Evolutionary conservation across 768 basidiomycete species (phyloP).

Genomic region (Hebeloma cylindrosporum): DNA sequence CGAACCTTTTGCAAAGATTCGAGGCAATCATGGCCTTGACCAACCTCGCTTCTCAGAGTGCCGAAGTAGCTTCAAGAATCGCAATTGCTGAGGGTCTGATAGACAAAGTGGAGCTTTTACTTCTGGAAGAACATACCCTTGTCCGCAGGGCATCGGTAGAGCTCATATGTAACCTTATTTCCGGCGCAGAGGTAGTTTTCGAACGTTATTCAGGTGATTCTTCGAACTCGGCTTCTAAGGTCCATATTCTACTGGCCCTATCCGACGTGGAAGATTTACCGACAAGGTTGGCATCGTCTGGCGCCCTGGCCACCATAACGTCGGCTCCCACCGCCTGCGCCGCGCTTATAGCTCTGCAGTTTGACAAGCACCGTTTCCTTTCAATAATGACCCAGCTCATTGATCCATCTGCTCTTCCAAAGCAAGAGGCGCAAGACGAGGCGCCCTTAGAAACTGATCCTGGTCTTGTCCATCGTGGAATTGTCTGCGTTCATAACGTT

Average conservation of each 20-base stretch:
- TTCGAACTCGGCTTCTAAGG: slow-evolving; percentile 49
- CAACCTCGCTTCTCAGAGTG: slow-evolving; percentile 81
- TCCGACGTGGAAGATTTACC: slow-evolving; percentile 83
- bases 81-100: slow-evolving; percentile 60
- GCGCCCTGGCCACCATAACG: slow-evolving; percentile 82
- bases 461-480: slow-evolving; percentile 75
- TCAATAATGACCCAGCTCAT: slow-evolving; percentile 66
- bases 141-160: slow-evolving; percentile 88
- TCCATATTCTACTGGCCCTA: slow-evolving; percentile 82
- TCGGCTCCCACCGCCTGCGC: slow-evolving; percentile 58
- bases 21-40: slow-evolving; percentile 96
- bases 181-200: slow-evolving; percentile 74
- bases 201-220: slow-evolving; percentile 61
- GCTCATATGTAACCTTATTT: slow-evolving; percentile 88
- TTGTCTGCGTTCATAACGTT: slow-evolving; percentile 73
- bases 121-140: slow-evolving; percentile 81
- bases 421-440: slow-evolving; percentile 29
- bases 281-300: slow-evolving; percentile 88
- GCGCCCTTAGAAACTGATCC: slow-evolving; percentile 43
- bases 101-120: slow-evolving; percentile 65
- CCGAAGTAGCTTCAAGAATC: slow-evolving; percentile 65
- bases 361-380: slow-evolving; percentile 63
- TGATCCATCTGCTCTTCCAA: slow-evolving; percentile 48
- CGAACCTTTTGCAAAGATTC: slow-evolving; percentile 80
- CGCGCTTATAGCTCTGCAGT: slow-evolving; percentile 62